These are phyloP conservation scores for Ogataea neopini DNA, from an alignment of 805 yeast species.

Conservation along the genomic window DNA sequence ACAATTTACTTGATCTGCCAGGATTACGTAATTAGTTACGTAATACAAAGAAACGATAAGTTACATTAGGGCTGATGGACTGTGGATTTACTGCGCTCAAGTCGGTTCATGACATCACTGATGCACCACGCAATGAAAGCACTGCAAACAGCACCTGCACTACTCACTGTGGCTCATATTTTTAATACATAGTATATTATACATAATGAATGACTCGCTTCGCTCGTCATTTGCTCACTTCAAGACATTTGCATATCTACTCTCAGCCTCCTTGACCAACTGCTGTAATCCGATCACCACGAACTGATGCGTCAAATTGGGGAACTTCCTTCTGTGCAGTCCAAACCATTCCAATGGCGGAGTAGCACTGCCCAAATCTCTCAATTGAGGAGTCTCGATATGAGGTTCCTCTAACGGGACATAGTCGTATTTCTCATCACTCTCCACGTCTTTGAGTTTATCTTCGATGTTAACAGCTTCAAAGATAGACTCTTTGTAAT, in stretches of 20 bases:
- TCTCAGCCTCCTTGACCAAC: conserved; percentile 67
- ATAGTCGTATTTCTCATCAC: conserved; percentile 52
- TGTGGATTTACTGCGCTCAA: no score
- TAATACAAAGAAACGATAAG: no score
- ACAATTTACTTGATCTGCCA: no score
- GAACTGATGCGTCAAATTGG: conserved; percentile 81
- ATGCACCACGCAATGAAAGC: no score
- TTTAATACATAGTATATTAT: no score
- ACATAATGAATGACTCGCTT: background rate
- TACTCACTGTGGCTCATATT: no score
- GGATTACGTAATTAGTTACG: no score
- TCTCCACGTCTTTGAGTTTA: conserved; percentile 48
- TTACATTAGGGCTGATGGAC: no score
- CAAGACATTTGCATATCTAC: conserved; percentile 49
- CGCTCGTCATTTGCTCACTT: conserved; percentile 31
- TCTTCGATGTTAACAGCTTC: conserved; percentile 40
- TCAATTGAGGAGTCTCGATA: conserved; percentile 85
- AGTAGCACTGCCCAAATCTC: conserved; percentile 93
- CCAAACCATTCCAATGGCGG: conserved; percentile 99
- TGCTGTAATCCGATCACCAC: conserved; percentile 74
- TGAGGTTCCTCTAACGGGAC: conserved; percentile 70
- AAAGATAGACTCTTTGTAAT: conserved; percentile 36
- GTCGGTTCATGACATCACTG: no score
- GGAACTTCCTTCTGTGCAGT: conserved; percentile 80
- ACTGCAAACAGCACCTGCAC: no score